phyloP scores from a whole-genome alignment of 805 yeast species.

The Yarrowia sp. region DNA sequence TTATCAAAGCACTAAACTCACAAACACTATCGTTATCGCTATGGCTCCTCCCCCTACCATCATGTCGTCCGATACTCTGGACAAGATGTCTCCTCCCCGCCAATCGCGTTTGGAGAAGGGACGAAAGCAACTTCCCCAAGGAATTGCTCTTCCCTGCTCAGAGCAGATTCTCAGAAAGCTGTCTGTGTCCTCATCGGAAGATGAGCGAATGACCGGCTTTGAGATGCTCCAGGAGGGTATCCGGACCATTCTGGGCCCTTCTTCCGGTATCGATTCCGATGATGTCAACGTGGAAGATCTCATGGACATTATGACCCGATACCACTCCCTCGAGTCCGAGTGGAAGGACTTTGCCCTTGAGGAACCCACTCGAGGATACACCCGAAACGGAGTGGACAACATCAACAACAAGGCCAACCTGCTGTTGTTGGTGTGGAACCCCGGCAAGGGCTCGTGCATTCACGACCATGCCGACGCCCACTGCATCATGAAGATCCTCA shows the following conservation, averaged over 20 bases:
- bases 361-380: constrained; percentile 51
- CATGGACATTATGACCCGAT: constrained; percentile 47
- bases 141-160: constrained; percentile 10
- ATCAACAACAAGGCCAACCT: constrained; percentile 70
- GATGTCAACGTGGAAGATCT: constrained; percentile 56
- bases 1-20: constrained; percentile 5
- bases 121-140: background rate
- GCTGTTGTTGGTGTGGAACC: constrained; percentile 67
- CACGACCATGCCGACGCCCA: constrained; percentile 79
- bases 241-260: constrained; percentile 40
- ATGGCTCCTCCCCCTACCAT: constrained; percentile 1
- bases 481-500: constrained; percentile 67
- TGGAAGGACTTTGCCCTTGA: constrained; percentile 59
- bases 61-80: background rate
- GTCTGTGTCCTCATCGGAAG: constrained; percentile 14
- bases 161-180: constrained; percentile 25
- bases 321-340: constrained; percentile 49
- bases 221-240: constrained; percentile 40
- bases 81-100: constrained; percentile 4
- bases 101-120: constrained; percentile 5
- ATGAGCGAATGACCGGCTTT: constrained; percentile 31
- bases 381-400: constrained; percentile 71
- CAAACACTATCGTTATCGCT: background rate
- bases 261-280: constrained; percentile 42
- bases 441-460: constrained; percentile 59